A percentile compares a stretch with the other conserved stretches of the same genome.
phyloP scores from a whole-genome alignment of 2,329 filamentous ascomycete genomes.

The Paecilomyces dactylethromorphus region DNA sequence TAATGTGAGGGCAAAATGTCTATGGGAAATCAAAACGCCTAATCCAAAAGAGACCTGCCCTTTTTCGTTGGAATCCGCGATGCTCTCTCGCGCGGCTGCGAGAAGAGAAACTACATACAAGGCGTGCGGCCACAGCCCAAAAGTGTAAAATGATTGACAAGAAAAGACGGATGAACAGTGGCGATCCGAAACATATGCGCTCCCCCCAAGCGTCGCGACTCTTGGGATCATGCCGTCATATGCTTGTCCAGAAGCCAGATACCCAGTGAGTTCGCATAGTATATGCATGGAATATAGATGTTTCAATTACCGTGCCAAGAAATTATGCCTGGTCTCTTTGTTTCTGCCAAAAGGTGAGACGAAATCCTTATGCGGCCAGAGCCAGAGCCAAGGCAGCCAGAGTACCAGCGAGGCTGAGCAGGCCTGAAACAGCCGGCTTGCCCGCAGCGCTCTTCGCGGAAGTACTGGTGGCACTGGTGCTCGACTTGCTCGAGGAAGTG shows the following conservation, averaged over 20 bases:
- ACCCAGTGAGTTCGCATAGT: neutral
- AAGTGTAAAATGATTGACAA: neutral
- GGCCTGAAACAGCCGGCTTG: neutral
- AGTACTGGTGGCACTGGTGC: neutral
- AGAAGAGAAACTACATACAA: neutral
- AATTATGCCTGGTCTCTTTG: neutral
- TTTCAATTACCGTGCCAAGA: neutral
- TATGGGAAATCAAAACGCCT: neutral
- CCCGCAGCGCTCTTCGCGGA: neutral
- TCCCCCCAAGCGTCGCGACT: neutral
- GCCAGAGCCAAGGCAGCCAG: neutral
- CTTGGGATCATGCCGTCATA: neutral
- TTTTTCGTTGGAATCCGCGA: neutral
- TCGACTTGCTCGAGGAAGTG: neutral
- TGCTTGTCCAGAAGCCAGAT: neutral
- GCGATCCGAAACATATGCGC: neutral
- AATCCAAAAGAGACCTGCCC: neutral
- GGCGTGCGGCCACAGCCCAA: neutral
- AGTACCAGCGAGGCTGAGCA: neutral
- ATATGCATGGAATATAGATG: neutral
- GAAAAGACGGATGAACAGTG: neutral
- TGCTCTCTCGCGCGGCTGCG: neutral
- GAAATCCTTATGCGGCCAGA: neutral
- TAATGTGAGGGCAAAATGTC: neutral
- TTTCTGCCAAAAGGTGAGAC: neutral